Conservation (phyloP, 441 rosid genomes). For the Pelargonium australe region DNA sequence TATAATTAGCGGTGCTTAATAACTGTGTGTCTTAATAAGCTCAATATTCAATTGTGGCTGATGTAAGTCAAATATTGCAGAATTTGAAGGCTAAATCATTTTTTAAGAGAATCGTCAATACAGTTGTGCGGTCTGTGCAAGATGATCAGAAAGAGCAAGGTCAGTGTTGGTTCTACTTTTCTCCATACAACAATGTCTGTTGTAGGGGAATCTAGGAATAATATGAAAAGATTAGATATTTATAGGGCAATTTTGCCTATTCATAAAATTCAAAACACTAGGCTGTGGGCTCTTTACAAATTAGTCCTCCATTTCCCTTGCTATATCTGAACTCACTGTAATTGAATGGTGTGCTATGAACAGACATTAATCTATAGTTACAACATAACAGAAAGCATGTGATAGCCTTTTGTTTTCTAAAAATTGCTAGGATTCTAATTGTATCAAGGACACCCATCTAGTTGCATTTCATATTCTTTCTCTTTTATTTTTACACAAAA, state of each 20-base stretch:
- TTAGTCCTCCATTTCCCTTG: neutral
- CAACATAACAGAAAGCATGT: too few relatives aligned
- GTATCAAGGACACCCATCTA: too few relatives aligned
- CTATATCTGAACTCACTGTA: neutral
- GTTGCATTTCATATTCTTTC: too few relatives aligned
- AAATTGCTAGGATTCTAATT: too few relatives aligned
- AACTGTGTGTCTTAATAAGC: conserved; percentile 8
- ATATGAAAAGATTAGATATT: neutral
- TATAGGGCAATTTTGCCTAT: neutral
- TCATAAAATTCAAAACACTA: neutral
- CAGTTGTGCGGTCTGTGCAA: conserved; percentile 90
- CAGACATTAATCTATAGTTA: too few relatives aligned
- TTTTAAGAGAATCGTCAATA: conserved; percentile 81
- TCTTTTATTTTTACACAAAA: too few relatives aligned
- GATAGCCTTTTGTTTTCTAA: too few relatives aligned
- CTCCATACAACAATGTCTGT: neutral
- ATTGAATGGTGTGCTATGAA: neutral
- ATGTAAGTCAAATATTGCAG: conserved; percentile 42
- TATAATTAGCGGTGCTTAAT: conserved; percentile 6
- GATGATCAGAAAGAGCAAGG: conserved; percentile 99
- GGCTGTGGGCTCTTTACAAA: neutral
- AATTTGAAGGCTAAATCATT: conserved; percentile 67
- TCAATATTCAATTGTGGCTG: conserved; percentile 17
- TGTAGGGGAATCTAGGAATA: neutral
- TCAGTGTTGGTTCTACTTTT: conserved; percentile 24